Percentiles rank a stretch among this genome's conserved stretches.
These are phyloP conservation scores for Apiospora kogelbergensis DNA, from an alignment of 2,329 filamentous ascomycete species.

Conservation along the genomic window DNA sequence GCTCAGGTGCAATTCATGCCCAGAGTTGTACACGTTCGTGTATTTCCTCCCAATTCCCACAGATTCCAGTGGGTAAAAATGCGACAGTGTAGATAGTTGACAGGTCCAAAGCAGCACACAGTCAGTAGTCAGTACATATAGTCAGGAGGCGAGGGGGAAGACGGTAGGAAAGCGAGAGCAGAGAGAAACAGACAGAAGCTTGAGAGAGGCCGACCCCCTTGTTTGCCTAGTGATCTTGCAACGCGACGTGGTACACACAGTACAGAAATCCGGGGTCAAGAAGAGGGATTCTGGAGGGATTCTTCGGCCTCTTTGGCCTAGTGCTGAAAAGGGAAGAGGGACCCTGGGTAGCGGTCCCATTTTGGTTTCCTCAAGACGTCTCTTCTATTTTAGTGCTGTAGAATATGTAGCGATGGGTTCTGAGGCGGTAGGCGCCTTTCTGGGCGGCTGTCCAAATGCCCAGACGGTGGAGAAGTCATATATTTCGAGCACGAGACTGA, in stretches of 20 bases:
- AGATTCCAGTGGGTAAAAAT: not conserved
- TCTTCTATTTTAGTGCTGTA: too few species aligned
- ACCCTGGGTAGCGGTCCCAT: not conserved
- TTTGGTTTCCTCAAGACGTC: not conserved
- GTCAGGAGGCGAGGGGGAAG: not conserved
- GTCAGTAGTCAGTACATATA: too few species aligned
- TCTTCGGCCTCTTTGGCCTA: not conserved
- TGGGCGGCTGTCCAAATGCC: not conserved
- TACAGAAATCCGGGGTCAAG: not conserved
- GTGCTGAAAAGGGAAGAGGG: not conserved
- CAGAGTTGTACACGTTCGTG: not conserved
- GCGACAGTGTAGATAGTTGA: not conserved
- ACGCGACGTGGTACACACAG: not conserved
- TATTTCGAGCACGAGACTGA: not conserved
- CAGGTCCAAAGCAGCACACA: not conserved
- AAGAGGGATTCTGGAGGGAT: not conserved
- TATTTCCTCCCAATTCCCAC: not conserved
- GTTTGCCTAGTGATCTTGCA: not conserved
- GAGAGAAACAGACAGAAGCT: not conserved
- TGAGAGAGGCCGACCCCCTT: not conserved
- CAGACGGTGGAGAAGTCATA: not conserved
- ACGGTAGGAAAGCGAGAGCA: too few species aligned
- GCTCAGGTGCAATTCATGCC: not conserved
- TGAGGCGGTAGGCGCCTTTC: too few species aligned
- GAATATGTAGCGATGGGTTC: not conserved